phyloP scores from a whole-genome alignment of 2,329 filamentous ascomycete species.

The Teratosphaeria viscida region DNA sequence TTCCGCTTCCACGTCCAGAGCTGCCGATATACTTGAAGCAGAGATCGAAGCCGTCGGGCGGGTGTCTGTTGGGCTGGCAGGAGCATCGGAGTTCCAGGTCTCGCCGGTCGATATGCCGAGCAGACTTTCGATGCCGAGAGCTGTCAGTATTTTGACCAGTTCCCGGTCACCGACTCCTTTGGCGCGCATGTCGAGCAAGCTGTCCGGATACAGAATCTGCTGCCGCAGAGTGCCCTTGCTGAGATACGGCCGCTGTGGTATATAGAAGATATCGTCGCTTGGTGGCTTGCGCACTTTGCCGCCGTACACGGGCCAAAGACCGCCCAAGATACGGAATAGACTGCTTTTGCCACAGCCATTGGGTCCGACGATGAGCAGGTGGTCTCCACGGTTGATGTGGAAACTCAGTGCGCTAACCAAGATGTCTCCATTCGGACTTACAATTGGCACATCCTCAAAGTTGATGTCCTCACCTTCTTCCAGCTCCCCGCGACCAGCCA shows the following conservation, averaged over 20 bases:
- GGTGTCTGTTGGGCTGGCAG: slow-evolving; percentile 7
- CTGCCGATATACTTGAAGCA: slow-evolving; percentile 24
- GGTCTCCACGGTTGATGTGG: slow-evolving; percentile 72
- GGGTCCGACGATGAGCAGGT: slow-evolving; percentile 87
- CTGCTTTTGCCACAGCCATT: slow-evolving; percentile 97
- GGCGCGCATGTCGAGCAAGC: slow-evolving; percentile 72
- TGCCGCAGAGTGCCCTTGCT: slow-evolving; percentile 86
- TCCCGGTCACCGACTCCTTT: slow-evolving; percentile 76
- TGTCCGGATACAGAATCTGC: slow-evolving; percentile 94
- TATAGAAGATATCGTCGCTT: slow-evolving; percentile 93
- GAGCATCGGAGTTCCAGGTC: slow-evolving; percentile 1
- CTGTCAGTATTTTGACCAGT: slow-evolving; percentile 62
- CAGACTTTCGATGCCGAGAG: slow-evolving; percentile 73
- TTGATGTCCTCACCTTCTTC: slow-evolving; percentile 75
- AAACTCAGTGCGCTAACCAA: slow-evolving; percentile 80
- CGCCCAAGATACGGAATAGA: slow-evolving; percentile 89
- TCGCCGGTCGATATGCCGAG: slow-evolving; percentile 56
- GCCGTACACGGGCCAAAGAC: slow-evolving; percentile 95
- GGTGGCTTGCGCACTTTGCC: slow-evolving; percentile 85
- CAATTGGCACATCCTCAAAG: slow-evolving; percentile 84
- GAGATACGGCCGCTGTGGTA: slow-evolving; percentile 89
- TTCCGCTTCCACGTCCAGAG: slow-evolving; percentile 90
- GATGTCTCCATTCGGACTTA: slow-evolving; percentile 92
- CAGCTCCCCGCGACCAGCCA: slow-evolving; percentile 70
- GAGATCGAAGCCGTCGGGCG: slow-evolving; percentile 2